Evolutionary conservation across 106 monocot genomes (phyloP).

Genomic region (Platanthera zijinensis): DNA sequence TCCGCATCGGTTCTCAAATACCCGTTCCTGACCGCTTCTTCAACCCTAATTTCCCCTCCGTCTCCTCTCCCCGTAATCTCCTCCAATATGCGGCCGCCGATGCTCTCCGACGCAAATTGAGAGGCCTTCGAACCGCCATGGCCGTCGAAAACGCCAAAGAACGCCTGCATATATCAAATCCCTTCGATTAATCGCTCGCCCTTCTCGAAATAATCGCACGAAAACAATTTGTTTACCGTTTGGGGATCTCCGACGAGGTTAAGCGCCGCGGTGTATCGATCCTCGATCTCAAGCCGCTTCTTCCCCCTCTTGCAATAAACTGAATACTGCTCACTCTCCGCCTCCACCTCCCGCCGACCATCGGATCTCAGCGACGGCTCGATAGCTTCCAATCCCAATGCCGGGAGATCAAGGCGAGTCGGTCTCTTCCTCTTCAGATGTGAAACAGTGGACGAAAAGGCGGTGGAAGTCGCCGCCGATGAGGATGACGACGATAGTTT

Average conservation of each 20-base stretch:
- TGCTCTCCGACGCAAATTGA: constrained; percentile 65
- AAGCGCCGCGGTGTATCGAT: constrained; percentile 41
- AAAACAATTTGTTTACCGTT: constrained; percentile 30
- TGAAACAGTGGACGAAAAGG: not conserved
- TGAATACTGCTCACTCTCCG: constrained; percentile 41
- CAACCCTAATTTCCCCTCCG: constrained; percentile 15
- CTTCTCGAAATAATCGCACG: not conserved
- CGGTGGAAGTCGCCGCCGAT: constrained; percentile 12
- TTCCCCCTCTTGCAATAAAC: constrained; percentile 77
- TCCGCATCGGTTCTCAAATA: constrained; percentile 68
- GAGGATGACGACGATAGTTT: constrained; percentile 8
- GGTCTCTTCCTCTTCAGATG: constrained; percentile 84
- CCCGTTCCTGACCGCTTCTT: constrained; percentile 48
- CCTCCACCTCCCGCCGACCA: constrained; percentile 37
- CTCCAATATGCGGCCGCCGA: constrained; percentile 42
- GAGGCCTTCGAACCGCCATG: constrained; percentile 77
- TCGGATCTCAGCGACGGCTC: constrained; percentile 15
- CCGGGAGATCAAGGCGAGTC: constrained; percentile 54
- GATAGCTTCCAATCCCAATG: constrained; percentile 8
- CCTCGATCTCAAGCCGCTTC: constrained; percentile 78
- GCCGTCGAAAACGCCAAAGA: constrained; percentile 92
- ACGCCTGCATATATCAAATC: constrained; percentile 41
- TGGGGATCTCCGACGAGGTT: constrained; percentile 50
- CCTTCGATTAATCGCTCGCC: not conserved
- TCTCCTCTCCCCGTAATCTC: constrained; percentile 21